Conservation (phyloP, 495 filamentous ascomycete genomes). For the Terfezia boudieri region DNA sequence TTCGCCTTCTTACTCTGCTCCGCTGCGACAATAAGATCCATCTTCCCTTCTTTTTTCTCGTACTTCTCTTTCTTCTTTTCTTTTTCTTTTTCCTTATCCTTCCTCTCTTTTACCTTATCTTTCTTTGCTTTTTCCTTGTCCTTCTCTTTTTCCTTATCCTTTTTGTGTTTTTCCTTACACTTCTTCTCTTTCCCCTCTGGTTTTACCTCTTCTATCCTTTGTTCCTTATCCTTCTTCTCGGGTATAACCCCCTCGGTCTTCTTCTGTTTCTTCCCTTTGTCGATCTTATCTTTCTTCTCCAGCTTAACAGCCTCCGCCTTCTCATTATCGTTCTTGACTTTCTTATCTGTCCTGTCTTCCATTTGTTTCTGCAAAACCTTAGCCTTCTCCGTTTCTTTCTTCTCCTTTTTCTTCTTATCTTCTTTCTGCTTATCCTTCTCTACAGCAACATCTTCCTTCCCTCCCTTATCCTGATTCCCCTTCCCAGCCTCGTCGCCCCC, state of each 20-base stretch:
- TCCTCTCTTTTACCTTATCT: neutral
- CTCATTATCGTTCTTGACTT: neutral
- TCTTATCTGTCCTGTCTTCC: neutral
- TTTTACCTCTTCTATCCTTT: slow-evolving; percentile 18
- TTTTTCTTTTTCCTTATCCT: neutral
- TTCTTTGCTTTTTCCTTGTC: neutral
- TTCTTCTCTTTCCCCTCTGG: slow-evolving; percentile 17
- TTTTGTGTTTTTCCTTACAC: slow-evolving; percentile 14
- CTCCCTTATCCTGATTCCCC: slow-evolving; percentile 17
- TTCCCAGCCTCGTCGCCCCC: slow-evolving; percentile 21
- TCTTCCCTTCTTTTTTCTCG: neutral
- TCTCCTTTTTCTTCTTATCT: neutral
- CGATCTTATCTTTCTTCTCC: slow-evolving; percentile 16
- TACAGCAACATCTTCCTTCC: slow-evolving; percentile 7
- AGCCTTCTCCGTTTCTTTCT: neutral
- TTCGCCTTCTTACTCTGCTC: too few relatives aligned
- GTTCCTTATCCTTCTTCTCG: slow-evolving; percentile 9
- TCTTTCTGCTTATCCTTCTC: neutral
- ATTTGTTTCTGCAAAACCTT: neutral
- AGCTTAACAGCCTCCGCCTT: slow-evolving; percentile 19
- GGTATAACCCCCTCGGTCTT: neutral
- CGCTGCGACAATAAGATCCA: neutral
- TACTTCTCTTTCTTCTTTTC: neutral
- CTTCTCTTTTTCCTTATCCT: neutral
- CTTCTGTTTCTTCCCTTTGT: slow-evolving; percentile 15